These are phyloP conservation scores for Lotus japonicus DNA, from an alignment of 306 rosid genomes.

Conservation along the genomic window DNA sequence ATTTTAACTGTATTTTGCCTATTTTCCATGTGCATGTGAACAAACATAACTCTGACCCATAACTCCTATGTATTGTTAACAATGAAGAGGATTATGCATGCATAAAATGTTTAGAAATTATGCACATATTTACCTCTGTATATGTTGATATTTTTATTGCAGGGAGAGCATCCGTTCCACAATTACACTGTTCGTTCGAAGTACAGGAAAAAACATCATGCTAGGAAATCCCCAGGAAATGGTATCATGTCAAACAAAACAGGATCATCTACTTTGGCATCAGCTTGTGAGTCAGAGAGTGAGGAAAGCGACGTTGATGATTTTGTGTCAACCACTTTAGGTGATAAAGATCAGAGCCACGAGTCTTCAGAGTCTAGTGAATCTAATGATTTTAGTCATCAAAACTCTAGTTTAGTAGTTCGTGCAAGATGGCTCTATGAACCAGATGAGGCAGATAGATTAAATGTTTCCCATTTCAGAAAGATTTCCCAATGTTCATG, in stretches of 20 bases:
- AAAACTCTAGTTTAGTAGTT: slow-evolving; percentile 23
- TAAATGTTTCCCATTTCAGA: slow-evolving; percentile 78
- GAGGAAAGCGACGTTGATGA: slow-evolving; percentile 53
- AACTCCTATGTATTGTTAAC: neutral
- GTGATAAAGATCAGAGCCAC: slow-evolving; percentile 19
- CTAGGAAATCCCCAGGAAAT: slow-evolving; percentile 31
- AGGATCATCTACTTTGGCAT: slow-evolving; percentile 13
- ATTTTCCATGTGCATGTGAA: neutral
- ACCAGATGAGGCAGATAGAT: slow-evolving; percentile 73
- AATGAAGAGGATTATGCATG: neutral
- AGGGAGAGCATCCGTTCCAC: slow-evolving; percentile 96
- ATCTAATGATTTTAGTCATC: slow-evolving; percentile 25
- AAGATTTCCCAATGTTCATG: slow-evolving; percentile 58
- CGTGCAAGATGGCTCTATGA: slow-evolving; percentile 77
- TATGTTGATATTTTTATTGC: slow-evolving; percentile 23
- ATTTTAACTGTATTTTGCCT: neutral
- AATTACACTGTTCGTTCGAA: slow-evolving; percentile 78
- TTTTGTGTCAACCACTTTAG: slow-evolving; percentile 13
- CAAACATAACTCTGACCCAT: neutral
- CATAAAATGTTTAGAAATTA: neutral
- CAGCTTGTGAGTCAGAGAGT: slow-evolving; percentile 29
- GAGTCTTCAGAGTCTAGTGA: slow-evolving; percentile 12
- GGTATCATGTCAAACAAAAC: slow-evolving; percentile 8
- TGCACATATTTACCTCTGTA: neutral
- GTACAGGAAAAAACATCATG: slow-evolving; percentile 47